Evolutionary conservation across 208 protist genomes (phyloP), one percentile per base, ranked within the genome.

Genomic region (Tetramitus jugosus): DNA sequence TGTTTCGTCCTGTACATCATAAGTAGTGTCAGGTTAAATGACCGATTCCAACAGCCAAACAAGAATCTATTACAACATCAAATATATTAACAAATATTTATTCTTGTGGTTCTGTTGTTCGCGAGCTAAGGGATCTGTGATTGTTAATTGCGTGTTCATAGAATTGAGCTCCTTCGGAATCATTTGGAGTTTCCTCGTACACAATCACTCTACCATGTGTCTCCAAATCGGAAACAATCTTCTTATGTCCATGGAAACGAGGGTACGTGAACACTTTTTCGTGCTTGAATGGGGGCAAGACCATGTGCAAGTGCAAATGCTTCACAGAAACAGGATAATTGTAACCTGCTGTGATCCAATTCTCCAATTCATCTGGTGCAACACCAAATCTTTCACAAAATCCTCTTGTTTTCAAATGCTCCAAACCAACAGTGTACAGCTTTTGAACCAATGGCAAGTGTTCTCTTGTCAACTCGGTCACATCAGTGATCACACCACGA

Each of bases 301-400:
- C 67, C 39, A 74, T 74, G 37, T 74, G 67, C 2, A 74, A 35
- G 37, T 74, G 67, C 20, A 74, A 53, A 74, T 74, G 67, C 37
- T 74, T 74, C 1, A 74, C 67, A 53, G 29, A 40, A 33, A 74
- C 67, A 26, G 67, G 67, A 52, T 39, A 53, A 53, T 74, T 74
- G 35, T 74, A 74, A 31, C 67, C 67, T 46, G 67, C 67, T 53
- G 39, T 39, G 6, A 53, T 39, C 46, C 37, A 1, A 39, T 53
- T 0, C 37, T 53, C 26, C 17, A 74, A 35, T 53, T 45, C n/a
- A 37, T 74, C 42, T 33, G 20, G 10, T 29, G 29, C 3, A 35
- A 17, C 40, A 37, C 31, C 35, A 33, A 20, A 53, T 37, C 42
- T 33, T 17, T 74, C 53, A 53, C 53, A 14, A 53, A 74, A 53